phyloP scores from a whole-genome alignment of 495 filamentous ascomycete species.

The Aspergillus wentii region DNA sequence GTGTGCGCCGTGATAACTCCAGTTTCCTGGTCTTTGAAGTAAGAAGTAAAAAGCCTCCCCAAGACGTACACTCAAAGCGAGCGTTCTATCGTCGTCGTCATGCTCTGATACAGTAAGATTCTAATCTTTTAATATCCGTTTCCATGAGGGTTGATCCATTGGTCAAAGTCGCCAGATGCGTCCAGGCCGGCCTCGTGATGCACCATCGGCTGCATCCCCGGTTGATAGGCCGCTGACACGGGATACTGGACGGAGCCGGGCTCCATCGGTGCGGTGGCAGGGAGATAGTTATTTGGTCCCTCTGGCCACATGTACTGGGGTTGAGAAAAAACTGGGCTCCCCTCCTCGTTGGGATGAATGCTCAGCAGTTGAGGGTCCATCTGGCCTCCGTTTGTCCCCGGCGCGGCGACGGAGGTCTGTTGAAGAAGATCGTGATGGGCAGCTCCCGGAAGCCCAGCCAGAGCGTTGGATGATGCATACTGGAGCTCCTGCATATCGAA shows the following conservation, averaged over 20 bases:
- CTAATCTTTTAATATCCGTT: conserved; percentile 3
- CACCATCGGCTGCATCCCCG: conserved; percentile 3
- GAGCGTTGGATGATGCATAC: conserved; percentile 25
- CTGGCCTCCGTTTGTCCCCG: conserved; percentile 20
- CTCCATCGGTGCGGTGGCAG: conserved; percentile 7
- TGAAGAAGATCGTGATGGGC: conserved; percentile 50
- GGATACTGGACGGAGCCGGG: conserved; percentile 6
- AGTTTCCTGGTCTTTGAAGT: background rate
- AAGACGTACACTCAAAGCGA: background rate
- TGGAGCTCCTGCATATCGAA: conserved; percentile 24
- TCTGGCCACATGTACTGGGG: conserved; percentile 19
- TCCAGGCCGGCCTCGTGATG: conserved; percentile 14
- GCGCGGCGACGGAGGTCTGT: conserved; percentile 15
- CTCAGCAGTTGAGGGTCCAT: conserved; percentile 42
- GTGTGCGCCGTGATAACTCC: conserved; percentile 3
- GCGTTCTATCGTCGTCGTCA: conserved; percentile 8
- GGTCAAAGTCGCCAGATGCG: conserved; percentile 12
- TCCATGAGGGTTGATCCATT: conserved; percentile 13
- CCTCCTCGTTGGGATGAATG: conserved; percentile 17
- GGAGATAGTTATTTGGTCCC: conserved; percentile 11
- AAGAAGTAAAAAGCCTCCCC: conserved; percentile 2
- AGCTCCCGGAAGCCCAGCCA: conserved; percentile 50
- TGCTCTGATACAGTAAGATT: conserved; percentile 1
- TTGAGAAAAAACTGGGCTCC: conserved; percentile 7
- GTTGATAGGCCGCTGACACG: conserved; percentile 3